These are phyloP conservation scores for Ceratocystis variospora DNA, from an alignment of 2,329 filamentous ascomycete species.

Conservation along the genomic window DNA sequence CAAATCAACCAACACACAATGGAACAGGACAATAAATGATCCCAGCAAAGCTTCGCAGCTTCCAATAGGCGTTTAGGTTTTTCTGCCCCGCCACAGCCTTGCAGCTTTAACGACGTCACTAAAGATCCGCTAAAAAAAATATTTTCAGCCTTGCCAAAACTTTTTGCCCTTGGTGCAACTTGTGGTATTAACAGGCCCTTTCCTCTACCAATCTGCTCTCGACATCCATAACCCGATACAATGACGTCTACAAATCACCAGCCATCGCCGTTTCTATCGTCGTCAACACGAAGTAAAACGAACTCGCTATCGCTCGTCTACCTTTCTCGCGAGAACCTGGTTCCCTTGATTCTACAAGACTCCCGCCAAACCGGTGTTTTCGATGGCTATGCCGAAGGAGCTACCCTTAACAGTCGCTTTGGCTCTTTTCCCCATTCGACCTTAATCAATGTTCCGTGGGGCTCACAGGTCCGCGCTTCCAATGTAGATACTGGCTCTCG, in stretches of 20 bases:
- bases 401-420: slow-evolving; percentile 81
- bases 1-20: not conserved
- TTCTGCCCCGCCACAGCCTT: slow-evolving; percentile 18
- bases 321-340: slow-evolving; percentile 70
- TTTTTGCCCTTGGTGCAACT: slow-evolving; percentile 7
- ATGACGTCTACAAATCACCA: slow-evolving; percentile 12
- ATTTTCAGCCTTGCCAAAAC: slow-evolving; percentile 16
- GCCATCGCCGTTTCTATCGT: slow-evolving; percentile 67
- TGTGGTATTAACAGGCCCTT: not conserved
- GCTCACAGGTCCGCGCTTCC: slow-evolving; percentile 79
- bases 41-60: not conserved
- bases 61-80: not conserved
- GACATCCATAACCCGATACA: not conserved
- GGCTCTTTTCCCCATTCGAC: slow-evolving; percentile 79
- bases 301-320: slow-evolving; percentile 70
- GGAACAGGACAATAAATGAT: not conserved
- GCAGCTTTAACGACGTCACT: slow-evolving; percentile 18
- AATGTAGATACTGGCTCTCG: slow-evolving; percentile 84
- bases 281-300: slow-evolving; percentile 46
- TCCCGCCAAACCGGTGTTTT: slow-evolving; percentile 38
- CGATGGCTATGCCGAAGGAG: slow-evolving; percentile 45
- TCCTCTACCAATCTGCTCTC: not conserved
- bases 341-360: slow-evolving; percentile 32
- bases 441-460: slow-evolving; percentile 69
- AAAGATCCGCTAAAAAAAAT: slow-evolving; percentile 11